These are phyloP conservation scores for Wakefieldia striispora DNA, from an alignment of 768 basidiomycete genomes.

Conservation along the genomic window DNA sequence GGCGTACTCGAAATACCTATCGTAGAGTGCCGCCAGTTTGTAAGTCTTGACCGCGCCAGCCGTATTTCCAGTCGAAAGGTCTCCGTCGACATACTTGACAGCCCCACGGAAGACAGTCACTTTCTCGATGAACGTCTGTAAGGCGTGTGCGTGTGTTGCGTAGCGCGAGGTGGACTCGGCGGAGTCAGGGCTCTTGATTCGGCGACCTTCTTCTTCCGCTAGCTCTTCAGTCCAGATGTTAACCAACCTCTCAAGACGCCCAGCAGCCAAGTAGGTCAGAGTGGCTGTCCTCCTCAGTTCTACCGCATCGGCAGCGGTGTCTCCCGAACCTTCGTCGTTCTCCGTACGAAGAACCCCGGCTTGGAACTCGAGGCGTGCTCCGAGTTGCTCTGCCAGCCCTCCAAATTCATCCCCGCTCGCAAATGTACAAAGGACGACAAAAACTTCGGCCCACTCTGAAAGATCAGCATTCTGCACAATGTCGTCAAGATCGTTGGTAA, in stretches of 20 bases:
- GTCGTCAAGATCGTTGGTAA: slow-evolving; percentile 87
- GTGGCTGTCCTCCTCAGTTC: slow-evolving; percentile 84
- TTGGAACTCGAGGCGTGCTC: slow-evolving; percentile 86
- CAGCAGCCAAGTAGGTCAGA: slow-evolving; percentile 90
- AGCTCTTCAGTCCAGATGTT: slow-evolving; percentile 93
- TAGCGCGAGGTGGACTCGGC: slow-evolving; percentile 55
- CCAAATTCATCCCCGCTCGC: slow-evolving; percentile 82
- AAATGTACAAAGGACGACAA: slow-evolving; percentile 95
- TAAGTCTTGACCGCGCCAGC: slow-evolving; percentile 54
- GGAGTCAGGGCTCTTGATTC: slow-evolving; percentile 40
- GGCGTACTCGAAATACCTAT: slow-evolving; percentile 94
- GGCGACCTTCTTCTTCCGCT: slow-evolving; percentile 71
- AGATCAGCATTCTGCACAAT: slow-evolving; percentile 96
- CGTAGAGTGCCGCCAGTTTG: slow-evolving; percentile 84
- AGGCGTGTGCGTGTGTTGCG: slow-evolving; percentile 76
- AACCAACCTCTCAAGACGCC: slow-evolving; percentile 81
- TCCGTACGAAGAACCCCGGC: slow-evolving; percentile 58
- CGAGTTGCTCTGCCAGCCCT: slow-evolving; percentile 87
- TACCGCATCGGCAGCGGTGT: slow-evolving; percentile 32
- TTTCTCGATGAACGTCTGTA: slow-evolving; percentile 96
- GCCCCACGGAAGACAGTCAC: slow-evolving; percentile 92
- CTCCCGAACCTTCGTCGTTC: slow-evolving; percentile 38
- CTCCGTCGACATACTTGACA: slow-evolving; percentile 72
- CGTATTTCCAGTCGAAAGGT: slow-evolving; percentile 49
- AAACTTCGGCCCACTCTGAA: slow-evolving; percentile 93